Evolutionary conservation across 2,329 filamentous ascomycete species (phyloP).

Genomic region (Stenocarpella maydis): DNA sequence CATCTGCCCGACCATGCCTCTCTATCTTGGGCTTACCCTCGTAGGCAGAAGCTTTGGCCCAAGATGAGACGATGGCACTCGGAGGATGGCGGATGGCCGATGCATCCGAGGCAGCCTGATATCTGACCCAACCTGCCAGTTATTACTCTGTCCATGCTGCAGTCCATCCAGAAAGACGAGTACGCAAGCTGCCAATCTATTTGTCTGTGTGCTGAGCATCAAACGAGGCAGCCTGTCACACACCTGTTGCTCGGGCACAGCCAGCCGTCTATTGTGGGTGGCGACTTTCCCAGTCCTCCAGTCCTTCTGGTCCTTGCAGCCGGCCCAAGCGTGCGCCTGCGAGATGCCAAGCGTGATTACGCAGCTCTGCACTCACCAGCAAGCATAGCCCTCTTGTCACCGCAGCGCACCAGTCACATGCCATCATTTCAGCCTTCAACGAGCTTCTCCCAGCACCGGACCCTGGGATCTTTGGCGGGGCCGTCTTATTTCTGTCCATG

Average conservation of each 20-base stretch:
- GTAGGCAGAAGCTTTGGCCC: neutral
- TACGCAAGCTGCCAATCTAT: no score
- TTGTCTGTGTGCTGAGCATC: neutral
- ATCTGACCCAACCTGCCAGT: neutral
- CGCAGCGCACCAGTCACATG: slow-evolving; percentile 17
- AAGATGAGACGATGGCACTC: slow-evolving; percentile 4
- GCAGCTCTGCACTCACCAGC: slow-evolving; percentile 2
- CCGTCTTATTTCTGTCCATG: slow-evolving; percentile 18
- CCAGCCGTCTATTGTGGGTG: slow-evolving; percentile 14
- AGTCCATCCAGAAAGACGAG: neutral
- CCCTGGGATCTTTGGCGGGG: neutral
- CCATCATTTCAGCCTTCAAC: slow-evolving; percentile 3
- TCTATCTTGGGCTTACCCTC: slow-evolving; percentile 3
- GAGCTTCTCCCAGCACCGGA: neutral
- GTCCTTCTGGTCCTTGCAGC: neutral
- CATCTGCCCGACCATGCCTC: neutral
- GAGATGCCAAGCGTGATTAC: slow-evolving; percentile 12
- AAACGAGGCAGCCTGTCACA: slow-evolving; percentile 21
- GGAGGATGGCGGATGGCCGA: neutral
- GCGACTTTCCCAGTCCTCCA: slow-evolving; percentile 5
- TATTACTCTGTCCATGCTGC: no score
- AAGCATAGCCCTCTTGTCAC: slow-evolving; percentile 22
- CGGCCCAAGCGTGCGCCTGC: neutral
- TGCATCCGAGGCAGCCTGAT: slow-evolving; percentile 14
- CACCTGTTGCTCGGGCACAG: slow-evolving; percentile 2